Conservation (phyloP, 2,329 filamentous ascomycete species). For the Colletotrichum australisinense region DNA sequence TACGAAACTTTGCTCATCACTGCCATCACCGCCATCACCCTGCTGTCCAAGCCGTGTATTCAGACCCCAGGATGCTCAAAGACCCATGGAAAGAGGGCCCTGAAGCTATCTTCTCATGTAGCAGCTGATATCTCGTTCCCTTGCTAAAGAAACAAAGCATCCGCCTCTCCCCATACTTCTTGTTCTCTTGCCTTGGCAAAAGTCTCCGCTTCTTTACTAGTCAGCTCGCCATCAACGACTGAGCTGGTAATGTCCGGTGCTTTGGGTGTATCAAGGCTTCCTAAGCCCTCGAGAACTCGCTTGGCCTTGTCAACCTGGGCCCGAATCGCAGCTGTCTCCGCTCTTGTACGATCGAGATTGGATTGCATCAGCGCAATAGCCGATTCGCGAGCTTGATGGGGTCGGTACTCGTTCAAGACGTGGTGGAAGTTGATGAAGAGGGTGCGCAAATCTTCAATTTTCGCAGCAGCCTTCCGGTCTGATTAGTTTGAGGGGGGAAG, state of each 20-base stretch:
- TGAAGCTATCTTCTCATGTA: not conserved
- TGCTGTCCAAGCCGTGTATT: not conserved
- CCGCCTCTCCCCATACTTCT: conserved; percentile 56
- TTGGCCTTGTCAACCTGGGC: conserved; percentile 79
- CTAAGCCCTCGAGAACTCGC: conserved; percentile 77
- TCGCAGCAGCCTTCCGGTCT: conserved; percentile 67
- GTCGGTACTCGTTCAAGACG: conserved; percentile 92
- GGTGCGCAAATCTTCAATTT: conserved; percentile 82
- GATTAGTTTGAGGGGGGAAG: not conserved
- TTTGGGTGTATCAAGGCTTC: conserved; percentile 56
- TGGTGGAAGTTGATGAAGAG: conserved; percentile 93
- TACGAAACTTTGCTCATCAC: not conserved
- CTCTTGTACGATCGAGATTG: conserved; percentile 77
- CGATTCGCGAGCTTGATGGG: conserved; percentile 91
- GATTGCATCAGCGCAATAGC: conserved; percentile 90
- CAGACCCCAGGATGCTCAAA: too few species aligned
- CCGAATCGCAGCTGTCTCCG: conserved; percentile 78
- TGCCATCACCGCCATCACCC: not conserved
- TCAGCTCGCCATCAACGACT: conserved; percentile 2
- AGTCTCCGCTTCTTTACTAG: conserved; percentile 1
- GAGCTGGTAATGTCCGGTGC: not conserved
- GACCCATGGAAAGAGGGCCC: not conserved
- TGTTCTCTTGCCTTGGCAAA: conserved; percentile 11
- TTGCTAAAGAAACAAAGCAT: conserved; percentile 52
- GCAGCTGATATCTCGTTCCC: not conserved